Conservation (phyloP, 768 basidiomycete genomes). For the Kwoniella shandongensis region DNA sequence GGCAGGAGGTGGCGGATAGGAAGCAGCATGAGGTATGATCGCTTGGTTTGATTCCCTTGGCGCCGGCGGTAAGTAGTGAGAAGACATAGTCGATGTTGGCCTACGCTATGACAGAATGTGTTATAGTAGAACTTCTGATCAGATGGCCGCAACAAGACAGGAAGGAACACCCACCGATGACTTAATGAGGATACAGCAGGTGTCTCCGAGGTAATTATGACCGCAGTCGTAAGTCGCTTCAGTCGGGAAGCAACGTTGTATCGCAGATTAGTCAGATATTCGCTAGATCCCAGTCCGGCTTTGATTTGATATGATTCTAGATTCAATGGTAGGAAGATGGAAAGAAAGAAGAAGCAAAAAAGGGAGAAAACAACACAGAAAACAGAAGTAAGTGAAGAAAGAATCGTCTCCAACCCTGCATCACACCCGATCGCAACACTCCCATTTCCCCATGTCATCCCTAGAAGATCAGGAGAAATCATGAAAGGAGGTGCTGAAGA, state of each 20-base stretch:
- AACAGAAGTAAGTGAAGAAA: background rate
- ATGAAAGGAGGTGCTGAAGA: background rate
- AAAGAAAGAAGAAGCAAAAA: background rate
- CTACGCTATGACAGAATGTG: background rate
- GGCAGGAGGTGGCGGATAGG: background rate
- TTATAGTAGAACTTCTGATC: background rate
- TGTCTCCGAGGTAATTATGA: too few relatives aligned
- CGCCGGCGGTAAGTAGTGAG: conserved; percentile 6
- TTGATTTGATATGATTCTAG: too few relatives aligned
- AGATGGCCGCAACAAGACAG: background rate
- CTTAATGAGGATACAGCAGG: background rate
- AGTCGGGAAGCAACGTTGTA: too few relatives aligned
- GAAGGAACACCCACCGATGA: background rate
- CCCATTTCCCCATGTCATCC: background rate
- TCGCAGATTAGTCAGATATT: too few relatives aligned
- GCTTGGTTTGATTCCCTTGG: conserved; percentile 9
- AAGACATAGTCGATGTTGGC: background rate
- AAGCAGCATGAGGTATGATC: background rate
- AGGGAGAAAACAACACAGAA: background rate
- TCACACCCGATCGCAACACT: too few relatives aligned
- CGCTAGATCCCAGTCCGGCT: too few relatives aligned
- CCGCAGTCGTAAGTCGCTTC: too few relatives aligned
- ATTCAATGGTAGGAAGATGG: background rate
- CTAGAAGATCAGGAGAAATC: background rate
- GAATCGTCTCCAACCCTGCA: too few relatives aligned